Evolutionary conservation across 257 asterid genomes (phyloP), one percentile per base, ranked within the genome.

Genomic region (Jasminum sambac): DNA sequence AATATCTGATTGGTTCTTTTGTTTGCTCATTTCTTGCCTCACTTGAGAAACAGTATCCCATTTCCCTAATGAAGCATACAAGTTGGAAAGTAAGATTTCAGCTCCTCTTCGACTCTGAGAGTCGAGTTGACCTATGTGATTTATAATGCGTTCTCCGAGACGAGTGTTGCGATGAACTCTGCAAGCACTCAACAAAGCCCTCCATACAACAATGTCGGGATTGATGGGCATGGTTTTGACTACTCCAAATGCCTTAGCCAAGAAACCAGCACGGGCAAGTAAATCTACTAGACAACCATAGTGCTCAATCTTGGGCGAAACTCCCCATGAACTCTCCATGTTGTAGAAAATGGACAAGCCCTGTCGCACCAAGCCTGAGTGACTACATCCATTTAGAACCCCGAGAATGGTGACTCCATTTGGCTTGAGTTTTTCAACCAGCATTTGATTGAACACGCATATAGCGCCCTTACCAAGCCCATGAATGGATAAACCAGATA

Each of bases 181-280:
- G 71, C 95, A 90, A 8, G 97, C 92, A 73, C 92, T 88, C 55
- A 87, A 84, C 80, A 87, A 82, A 63, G 96, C 84, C 80, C 98
- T 85, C 95, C 95, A 92, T 23, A 92, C 48, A 58, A 78, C 84
- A 50, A 73, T 60, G 76, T 88, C 97, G 1, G 95, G 96, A 39
- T 80, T 61, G 57, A 87, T n/a, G 0, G 85, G 89, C 97, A 90
- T 90, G 66, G 30, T 73, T 76, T 82, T 84, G 42, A 74, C 84
- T 44, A 92, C 73, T 48, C 82, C 83, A 63, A 90, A 82, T 57
- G 98, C 91, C 84, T 85, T 88, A 2, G 87, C 92, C 77, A 90
- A 73, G 81, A 77, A 87, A 66, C 97, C 96, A 43, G 96, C 90
- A 70, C 96, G 97, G 55, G 91, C 89, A 43, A 92, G 91, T 80